Base-by-base conservation (phyloP, 2,329 filamentous ascomycete genomes). In the Calonectria fujianensis region DNA sequence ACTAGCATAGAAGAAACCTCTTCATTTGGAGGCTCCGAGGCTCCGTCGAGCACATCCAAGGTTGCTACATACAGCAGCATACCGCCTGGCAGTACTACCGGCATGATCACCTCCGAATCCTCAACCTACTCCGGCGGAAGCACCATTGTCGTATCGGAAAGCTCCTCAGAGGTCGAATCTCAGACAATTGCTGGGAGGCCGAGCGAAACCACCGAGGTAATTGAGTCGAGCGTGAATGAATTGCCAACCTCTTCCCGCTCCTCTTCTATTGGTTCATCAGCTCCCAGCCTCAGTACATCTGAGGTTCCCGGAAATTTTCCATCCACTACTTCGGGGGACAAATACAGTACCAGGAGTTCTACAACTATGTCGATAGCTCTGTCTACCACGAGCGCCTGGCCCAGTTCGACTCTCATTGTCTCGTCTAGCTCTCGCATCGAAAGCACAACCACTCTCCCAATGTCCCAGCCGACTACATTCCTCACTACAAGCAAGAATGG, bases 401-500 rank as follows among this genome's bases (percentile, higher is more conserved):
- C 70, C 3, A 76, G 74, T 14, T 76, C 75, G 20, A 75, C 77
- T 3, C 50, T 75, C 39, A 45, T 35, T 14, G 69, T 57, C 41
- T 59, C 31, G 6, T 79, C 78, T 39, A 72, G 73, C n/a, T 74
- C 78, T 32, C 57, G 51, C 45, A 73, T 68, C 16, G 52, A 52
- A 9, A 35, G 68, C 20, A 48, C 16, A 10, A 78, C 76, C 4
- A 71, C 75, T 10, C 16, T 9, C 14, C 31, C 41, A 16, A 65
- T n/a, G 4, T 69, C 73, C 16, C 74, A 59, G 39, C 76, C 76
- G 10, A 82, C 81, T 1, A 83, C 81, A 1, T 29, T 82, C n/a
- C 41, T 79, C 1, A 82, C 80, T 1, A 80, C 78, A 0, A 78
- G 77, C 74, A 80, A 79, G 50, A 65, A 66, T 11, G 64, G 61